Evolutionary conservation across 164 flowering plant species (phyloP), one percentile per base, ranked within the genome.

Genomic region (Protea cynaroides): DNA sequence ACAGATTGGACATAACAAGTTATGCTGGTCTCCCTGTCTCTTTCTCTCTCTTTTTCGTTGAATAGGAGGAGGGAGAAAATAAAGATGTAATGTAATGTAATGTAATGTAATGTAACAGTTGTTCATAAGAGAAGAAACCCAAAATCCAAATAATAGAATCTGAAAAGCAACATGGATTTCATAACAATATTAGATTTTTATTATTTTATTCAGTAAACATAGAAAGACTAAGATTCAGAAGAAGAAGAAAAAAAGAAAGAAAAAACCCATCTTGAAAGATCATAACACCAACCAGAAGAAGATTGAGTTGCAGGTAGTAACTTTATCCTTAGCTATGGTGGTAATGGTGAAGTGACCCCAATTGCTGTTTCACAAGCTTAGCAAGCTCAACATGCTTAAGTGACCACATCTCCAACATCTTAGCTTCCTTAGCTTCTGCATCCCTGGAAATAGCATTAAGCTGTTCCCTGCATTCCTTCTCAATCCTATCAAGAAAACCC

Each of bases 391-490:
- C 44, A 29, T 79, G 82, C 62, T 74, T 79, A 10, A 29, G 38
- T 29, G 40, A 34, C 82, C 80, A 79, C 11, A 49, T 36, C 60
- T 76, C 80, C 66, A 68, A 55, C 61, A 79, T 50, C 58, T 79
- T 79, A 0, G 64, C 59, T 57, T 80, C 83, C 47, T 80, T 73
- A 11, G 56, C 62, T 44, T 80, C 83, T 0, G 79, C 81, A 13
- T 77, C 83, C 34, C 72, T 72, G 60, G 67, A 69, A 56, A 77
- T 47, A 4, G 56, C 67, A 29, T 11, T 47, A 37, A 75, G 59
- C 69, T 80, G 74, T 23, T 77, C 79, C 53, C 69, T 68, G 53
- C 65, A 72, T 53, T 77, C 81, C 14, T 15, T 60, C 58, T 77
- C 80, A 23, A 80, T 60, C 56, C 63, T 64, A 6, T 66, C 67